Base-by-base conservation (phyloP, 257 asterid genomes). In the Marsdenia floribunda region DNA sequence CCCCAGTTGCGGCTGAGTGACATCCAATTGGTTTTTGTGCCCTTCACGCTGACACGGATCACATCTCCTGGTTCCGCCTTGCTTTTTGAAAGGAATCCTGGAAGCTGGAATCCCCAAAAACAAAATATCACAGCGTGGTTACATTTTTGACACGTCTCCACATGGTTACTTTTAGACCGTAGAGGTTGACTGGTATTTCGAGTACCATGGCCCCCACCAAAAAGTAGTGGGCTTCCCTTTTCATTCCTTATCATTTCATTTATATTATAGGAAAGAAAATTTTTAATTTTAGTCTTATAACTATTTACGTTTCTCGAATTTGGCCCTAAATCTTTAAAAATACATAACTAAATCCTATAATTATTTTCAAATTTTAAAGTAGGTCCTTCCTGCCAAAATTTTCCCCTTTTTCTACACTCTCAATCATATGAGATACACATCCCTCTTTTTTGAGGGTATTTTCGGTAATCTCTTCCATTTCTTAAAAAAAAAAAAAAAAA, bases 1-100 rank as follows among this genome's bases (percentile, higher is more conserved):
- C 96, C 96, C 96, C 93, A 86, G 78, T 88, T 88, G 22, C 96
- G 85, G 78, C 89, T 88, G 84, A 87, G 58, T 0, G 88, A 54
- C 46, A 86, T 0, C 96, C 96, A 90, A n/a, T 73, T 76, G 18
- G 93, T 90, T 24, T 79, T 77, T 24, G 85, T 74, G 1, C 96
- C 96, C 66, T 88, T 90, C 47, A 90, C 60, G 73, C 87, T 75
- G n/a, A 82, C 88, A 14, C 85, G 79, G 60, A 75, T 81, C 68
- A 90, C 77, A 38, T 90, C 91, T 18, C 96, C 93, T 8, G 93
- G 88, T 85, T 35, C 96, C 96, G 52, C 96, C 93, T 68, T 71
- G 64, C 79, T 87, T 90, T 40, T 83, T 57, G 85, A 96, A 92
- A 9, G 96, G 83, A 13, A 92, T 76, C 80, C n/a, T n/a, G n/a